Base-by-base conservation (phyloP, 2,329 filamentous ascomycete genomes). In the Ploettnerulaceae sp. region DNA sequence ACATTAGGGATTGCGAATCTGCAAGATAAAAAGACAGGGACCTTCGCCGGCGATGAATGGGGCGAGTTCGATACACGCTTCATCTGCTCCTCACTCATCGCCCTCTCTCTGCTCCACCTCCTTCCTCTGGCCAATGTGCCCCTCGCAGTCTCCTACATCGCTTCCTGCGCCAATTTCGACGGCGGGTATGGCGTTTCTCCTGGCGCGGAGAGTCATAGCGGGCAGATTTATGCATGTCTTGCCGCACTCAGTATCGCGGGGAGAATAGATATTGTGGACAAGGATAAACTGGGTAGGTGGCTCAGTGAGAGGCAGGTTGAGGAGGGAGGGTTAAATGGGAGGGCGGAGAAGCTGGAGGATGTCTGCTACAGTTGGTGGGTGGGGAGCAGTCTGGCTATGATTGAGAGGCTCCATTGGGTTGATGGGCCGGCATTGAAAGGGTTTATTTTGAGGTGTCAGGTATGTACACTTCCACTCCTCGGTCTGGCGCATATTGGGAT, bases 331-430 rank as follows among this genome's bases (percentile, higher is more conserved):
- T 71, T 98, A 40, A 98, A 98, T 64, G 93, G 93, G 2, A 78
- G 93, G 38, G 93, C 93, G 0, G 93, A 97, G 69, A 98, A 98
- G 72, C 71, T 86, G 53, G 91, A 95, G 64, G 93, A 98, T 65
- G 91, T 95, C 11, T 98, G 93, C 70, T 98, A 98, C 69, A 95
- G 89, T 65, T 98, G 93, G 93, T 98, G 93, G 93, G 93, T 97
- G 34, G 71, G 91, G 62, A 91, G 87, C 63, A 95, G 90, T 64
- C 71, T 98, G 57, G 84, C 86, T 35, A 96, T 97, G 76, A 86
- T 98, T 57, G 82, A 77, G 44, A 82, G 84, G 45, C 76, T 89
- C 43, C 87, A 96, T 65, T 98, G 93, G 93, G 94, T 98, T 63
- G 88, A 98, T 69, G 78, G 82, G 39, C 74, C 82, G 47, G 86